Evolutionary conservation across 2,329 filamentous ascomycete genomes (phyloP).

Genomic region (Niveomyces coronatus): DNA sequence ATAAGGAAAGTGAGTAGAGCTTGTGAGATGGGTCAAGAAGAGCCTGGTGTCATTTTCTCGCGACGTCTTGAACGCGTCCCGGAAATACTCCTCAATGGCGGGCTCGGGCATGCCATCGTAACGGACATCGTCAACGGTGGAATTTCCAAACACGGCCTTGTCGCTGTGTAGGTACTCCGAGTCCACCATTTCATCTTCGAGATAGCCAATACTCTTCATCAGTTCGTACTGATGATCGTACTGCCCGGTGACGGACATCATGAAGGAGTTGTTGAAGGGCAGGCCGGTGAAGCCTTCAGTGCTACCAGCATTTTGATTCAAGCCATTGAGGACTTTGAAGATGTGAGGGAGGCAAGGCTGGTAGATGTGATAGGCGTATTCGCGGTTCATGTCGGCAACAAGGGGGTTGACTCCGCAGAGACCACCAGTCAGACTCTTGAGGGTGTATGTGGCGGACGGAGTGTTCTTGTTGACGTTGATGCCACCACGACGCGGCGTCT

Average conservation of each 20-base stretch:
- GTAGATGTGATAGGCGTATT: conserved; percentile 31
- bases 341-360: conserved; percentile 33
- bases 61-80: conserved; percentile 21
- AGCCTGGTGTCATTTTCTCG: conserved; percentile 20
- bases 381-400: conserved; percentile 31
- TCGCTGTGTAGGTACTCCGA: conserved; percentile 21
- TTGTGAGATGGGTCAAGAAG: conserved; percentile 26
- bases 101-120: conserved; percentile 24
- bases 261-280: conserved; percentile 22
- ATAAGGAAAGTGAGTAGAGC: conserved; percentile 25
- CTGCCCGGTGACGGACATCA: conserved; percentile 22
- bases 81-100: conserved; percentile 23
- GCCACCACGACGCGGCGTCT: conserved; percentile 22
- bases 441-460: conserved; percentile 32
- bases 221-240: conserved; percentile 25
- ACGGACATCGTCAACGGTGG: conserved; percentile 21
- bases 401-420: conserved; percentile 31
- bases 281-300: conserved; percentile 15
- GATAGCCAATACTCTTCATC: conserved; percentile 22
- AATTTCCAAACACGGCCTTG: conserved; percentile 19
- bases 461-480: conserved; percentile 30
- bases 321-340: conserved; percentile 22
- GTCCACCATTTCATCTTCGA: conserved; percentile 16
- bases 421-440: conserved; percentile 32
- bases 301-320: conserved; percentile 10